Percentiles rank a stretch among this genome's conserved stretches.
phyloP scores from a whole-genome alignment of 2,329 filamentous ascomycete species.

The Stromatinia cepivora region DNA sequence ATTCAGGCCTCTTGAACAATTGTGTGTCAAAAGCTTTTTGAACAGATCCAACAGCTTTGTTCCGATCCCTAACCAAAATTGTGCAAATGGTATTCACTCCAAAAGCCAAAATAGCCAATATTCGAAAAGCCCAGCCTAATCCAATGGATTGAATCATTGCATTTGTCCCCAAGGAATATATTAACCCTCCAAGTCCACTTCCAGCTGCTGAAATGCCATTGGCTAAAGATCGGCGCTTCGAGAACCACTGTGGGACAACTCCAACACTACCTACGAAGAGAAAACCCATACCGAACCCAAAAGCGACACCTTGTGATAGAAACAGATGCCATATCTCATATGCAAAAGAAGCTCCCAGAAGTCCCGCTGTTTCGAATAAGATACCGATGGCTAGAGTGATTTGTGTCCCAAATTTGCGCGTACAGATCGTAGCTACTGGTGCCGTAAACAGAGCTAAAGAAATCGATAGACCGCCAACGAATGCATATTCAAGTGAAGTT shows the following conservation, averaged over 20 bases:
- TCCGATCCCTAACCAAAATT: slow-evolving; percentile 68
- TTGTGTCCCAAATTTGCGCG: slow-evolving; percentile 62
- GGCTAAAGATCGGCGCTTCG: slow-evolving; percentile 54
- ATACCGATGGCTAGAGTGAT: slow-evolving; percentile 64
- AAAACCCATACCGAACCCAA: slow-evolving; percentile 78
- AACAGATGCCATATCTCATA: slow-evolving; percentile 72
- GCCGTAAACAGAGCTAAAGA: slow-evolving; percentile 66
- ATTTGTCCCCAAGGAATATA: slow-evolving; percentile 54
- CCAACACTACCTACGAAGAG: slow-evolving; percentile 67
- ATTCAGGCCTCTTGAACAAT: slow-evolving; percentile 63
- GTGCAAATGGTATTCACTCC: slow-evolving; percentile 64
- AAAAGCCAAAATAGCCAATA: slow-evolving; percentile 56
- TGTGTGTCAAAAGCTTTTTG: slow-evolving; percentile 65
- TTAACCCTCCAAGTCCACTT: slow-evolving; percentile 65
- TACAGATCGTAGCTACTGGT: slow-evolving; percentile 51
- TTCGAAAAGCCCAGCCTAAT: slow-evolving; percentile 57
- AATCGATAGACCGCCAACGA: slow-evolving; percentile 72
- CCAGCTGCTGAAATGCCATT: slow-evolving; percentile 69
- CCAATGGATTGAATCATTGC: slow-evolving; percentile 56
- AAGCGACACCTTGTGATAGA: slow-evolving; percentile 71
- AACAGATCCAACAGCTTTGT: slow-evolving; percentile 66
- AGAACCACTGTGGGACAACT: slow-evolving; percentile 63
- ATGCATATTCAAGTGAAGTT: slow-evolving; percentile 68
- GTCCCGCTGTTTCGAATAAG: slow-evolving; percentile 60
- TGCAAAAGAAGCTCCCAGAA: slow-evolving; percentile 71